Conservation (phyloP, 2,329 filamentous ascomycete genomes). For the Ophidiomyces ophidiicola region DNA sequence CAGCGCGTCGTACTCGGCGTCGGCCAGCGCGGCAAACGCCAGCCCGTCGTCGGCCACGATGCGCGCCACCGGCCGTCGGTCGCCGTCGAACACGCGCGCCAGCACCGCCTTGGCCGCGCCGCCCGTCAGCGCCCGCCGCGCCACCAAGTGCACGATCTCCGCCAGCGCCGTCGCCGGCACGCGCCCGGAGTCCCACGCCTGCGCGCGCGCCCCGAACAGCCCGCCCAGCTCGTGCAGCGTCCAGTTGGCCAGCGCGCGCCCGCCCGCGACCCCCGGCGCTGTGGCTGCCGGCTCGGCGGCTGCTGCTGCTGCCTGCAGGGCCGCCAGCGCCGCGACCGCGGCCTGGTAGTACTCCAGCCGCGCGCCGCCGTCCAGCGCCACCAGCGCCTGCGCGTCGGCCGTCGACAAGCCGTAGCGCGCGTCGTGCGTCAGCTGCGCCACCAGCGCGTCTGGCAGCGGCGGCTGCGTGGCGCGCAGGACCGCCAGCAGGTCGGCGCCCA, state of each 20-base stretch:
- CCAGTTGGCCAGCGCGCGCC: constrained; percentile 51
- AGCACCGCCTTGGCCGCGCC: constrained; percentile 51
- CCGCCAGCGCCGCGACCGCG: constrained; percentile 29
- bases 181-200: constrained; percentile 28
- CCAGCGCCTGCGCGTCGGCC: constrained; percentile 73
- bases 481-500: constrained; percentile 56
- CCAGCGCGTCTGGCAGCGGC: constrained; percentile 56
- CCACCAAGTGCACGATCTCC: constrained; percentile 34
- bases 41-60: constrained; percentile 48
- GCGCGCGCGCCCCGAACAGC: constrained; percentile 43
- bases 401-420: constrained; percentile 54
- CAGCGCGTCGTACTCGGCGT: constrained; percentile 44
- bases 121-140: constrained; percentile 39
- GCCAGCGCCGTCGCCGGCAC: constrained; percentile 36
- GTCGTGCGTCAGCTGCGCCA: constrained; percentile 48
- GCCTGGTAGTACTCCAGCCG: constrained; percentile 64
- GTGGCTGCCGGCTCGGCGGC: constrained; percentile 15
- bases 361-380: constrained; percentile 64
- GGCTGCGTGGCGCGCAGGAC: constrained; percentile 54
- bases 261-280: constrained; percentile 19
- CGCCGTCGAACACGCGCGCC: constrained; percentile 41
- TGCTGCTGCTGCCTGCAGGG: constrained; percentile 20
- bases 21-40: constrained; percentile 42
- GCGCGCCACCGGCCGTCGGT: constrained; percentile 37
- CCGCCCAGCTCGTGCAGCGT: constrained; percentile 65